A percentile compares a stretch with the other conserved stretches of the same genome.
These are phyloP conservation scores for Gastrodia elata DNA, from an alignment of 106 monocot genomes.

Conservation along the genomic window DNA sequence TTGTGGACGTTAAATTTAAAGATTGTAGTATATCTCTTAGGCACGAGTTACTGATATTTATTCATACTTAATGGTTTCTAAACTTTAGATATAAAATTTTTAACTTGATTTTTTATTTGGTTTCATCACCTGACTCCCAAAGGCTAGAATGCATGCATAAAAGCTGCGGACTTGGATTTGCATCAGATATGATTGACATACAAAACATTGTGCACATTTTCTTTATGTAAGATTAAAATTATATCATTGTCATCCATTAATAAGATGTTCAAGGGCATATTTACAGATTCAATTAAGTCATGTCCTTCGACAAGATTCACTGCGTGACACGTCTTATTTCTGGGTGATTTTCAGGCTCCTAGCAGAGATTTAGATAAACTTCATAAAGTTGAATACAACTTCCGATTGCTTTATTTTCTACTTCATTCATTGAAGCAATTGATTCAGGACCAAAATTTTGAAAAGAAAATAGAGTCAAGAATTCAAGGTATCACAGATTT, in stretches of 20 bases:
- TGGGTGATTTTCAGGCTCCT: neutral
- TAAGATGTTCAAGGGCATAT: neutral
- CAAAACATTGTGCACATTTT: neutral
- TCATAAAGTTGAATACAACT: slow-evolving; percentile 10
- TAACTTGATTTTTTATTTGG: no score
- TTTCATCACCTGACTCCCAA: no score
- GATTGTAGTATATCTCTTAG: no score
- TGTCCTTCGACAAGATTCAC: neutral
- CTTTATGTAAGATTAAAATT: neutral
- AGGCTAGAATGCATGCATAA: neutral
- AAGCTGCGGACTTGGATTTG: neutral
- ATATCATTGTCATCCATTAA: neutral
- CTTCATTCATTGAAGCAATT: slow-evolving; percentile 23
- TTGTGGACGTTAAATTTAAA: no score
- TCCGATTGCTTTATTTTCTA: slow-evolving; percentile 14
- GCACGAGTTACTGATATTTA: no score
- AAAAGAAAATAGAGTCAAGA: slow-evolving; percentile 35
- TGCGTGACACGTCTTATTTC: neutral
- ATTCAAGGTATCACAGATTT: slow-evolving; percentile 27
- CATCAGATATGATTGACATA: neutral
- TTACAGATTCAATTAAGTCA: neutral
- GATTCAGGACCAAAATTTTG: slow-evolving; percentile 22
- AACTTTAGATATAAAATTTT: no score
- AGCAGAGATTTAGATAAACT: neutral
- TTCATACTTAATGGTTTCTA: no score